Evolutionary conservation across 2,329 filamentous ascomycete species (phyloP), one percentile per base, ranked within the genome.

Genomic region (Phialocephala sp.): DNA sequence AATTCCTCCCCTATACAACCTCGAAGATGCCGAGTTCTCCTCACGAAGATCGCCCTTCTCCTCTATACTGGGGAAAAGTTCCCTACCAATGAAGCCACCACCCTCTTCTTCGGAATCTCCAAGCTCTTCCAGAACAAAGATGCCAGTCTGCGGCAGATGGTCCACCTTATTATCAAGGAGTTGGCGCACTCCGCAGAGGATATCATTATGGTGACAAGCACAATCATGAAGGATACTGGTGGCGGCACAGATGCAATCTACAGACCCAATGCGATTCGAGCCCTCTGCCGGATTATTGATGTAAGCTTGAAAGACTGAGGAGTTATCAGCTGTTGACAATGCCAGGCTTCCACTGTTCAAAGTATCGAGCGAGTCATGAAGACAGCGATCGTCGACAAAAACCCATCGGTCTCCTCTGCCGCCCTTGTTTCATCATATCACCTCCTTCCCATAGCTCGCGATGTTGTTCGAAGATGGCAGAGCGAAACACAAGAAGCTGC

Each of bases 41-140:
- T 99, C 71, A 98, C 95, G 76, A 98, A 99, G 85, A 95, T 99
- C 77, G 92, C 93, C 59, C 91, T 98, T 66, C 90, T 99, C 71
- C 87, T 99, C 74, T 97, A 97, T 81, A 98, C 93, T 22, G 95
- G 95, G 74, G 95, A 99, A 83, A 93, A 90, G 78, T 99, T 98
- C 84, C 94, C 94, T 55, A 94, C 91, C 66, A 96, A 97, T 77
- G 95, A 99, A 87, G 95, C 95, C 73, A 98, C 95, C 37, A 94
- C 93, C 57, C 91, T 99, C 71, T 99, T 99, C 88, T 98, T 98
- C 79, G 94, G 94, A 74, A 98, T 97, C 80, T 98, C 94, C 68
- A 98, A 98, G 86, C 87, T 98, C 67, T 99, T 99, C 86, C 94
- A 98, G 85, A 98, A 98, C 82, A 98, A 97, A 81, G 95, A 99